phyloP scores from a whole-genome alignment of 177 flowering plant genomes.

The Vitis hybrid region DNA sequence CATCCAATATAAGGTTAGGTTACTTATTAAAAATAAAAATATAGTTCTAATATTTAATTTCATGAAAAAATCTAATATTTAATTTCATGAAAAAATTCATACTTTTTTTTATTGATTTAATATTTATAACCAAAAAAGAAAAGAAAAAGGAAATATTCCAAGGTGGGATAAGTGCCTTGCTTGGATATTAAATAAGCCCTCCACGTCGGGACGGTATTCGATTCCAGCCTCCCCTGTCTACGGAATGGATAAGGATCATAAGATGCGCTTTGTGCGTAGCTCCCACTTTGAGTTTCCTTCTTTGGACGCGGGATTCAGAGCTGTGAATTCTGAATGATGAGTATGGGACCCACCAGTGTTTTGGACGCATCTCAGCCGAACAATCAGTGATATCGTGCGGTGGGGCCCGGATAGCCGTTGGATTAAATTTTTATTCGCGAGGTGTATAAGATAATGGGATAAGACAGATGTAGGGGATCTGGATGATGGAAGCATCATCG shows the following conservation, averaged over 20 bases:
- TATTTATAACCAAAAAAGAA: no score
- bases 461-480: background rate
- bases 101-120: no score
- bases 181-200: background rate
- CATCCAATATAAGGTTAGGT: no score
- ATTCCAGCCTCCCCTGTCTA: no score
- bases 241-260: background rate
- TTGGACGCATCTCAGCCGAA: background rate
- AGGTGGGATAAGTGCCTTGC: no score
- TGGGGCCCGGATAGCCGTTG: background rate
- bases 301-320: no score
- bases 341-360: background rate
- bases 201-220: background rate
- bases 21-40: no score
- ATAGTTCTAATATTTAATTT: no score
- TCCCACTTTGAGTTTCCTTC: background rate
- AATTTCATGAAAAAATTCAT: no score
- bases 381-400: background rate
- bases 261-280: constrained; percentile 1
- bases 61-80: no score
- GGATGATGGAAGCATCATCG: background rate
- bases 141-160: no score
- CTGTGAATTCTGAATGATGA: no score
- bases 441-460: background rate
- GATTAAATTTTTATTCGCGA: background rate